phyloP scores from a whole-genome alignment of 2,329 filamentous ascomycete genomes.

The Ophiostoma sp. region DNA sequence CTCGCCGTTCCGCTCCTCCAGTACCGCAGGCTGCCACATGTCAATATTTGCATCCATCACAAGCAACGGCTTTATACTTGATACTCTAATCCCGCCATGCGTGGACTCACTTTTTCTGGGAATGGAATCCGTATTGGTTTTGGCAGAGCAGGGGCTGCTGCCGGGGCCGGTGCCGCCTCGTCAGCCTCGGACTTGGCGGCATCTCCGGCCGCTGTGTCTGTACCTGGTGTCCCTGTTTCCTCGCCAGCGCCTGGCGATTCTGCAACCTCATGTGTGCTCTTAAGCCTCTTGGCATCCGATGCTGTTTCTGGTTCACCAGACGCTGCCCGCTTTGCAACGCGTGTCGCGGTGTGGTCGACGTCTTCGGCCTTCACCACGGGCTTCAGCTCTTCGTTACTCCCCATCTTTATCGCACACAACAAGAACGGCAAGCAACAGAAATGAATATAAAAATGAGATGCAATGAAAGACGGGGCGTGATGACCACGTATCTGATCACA shows the following conservation, averaged over 20 bases:
- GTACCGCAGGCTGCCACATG: constrained; percentile 60
- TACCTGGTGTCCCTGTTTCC: neutral
- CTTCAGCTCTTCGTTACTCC: constrained; percentile 2
- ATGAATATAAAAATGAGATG: neutral
- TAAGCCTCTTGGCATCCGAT: constrained; percentile 59
- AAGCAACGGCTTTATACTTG: neutral
- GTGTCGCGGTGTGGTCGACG: neutral
- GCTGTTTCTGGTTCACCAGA: constrained; percentile 58
- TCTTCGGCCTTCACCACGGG: neutral
- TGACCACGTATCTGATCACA: neutral
- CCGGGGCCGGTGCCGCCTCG: constrained; percentile 39
- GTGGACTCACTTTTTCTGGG: constrained; percentile 66
- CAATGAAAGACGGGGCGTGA: neutral
- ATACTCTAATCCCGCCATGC: neutral
- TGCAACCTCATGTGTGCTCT: constrained; percentile 43
- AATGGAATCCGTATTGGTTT: constrained; percentile 68
- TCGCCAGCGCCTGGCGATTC: neutral
- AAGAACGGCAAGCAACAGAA: neutral
- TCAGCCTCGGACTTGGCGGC: neutral
- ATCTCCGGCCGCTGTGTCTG: neutral
- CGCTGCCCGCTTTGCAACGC: constrained; percentile 61
- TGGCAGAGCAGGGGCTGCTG: constrained; percentile 28
- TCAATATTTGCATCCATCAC: neutral
- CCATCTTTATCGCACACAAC: neutral
- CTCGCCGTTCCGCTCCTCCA: constrained; percentile 88